Percentiles rank a stretch among this genome's conserved stretches.
phyloP scores from a whole-genome alignment of 192 early-diverging fungal genomes.

The Coemansia sp. region DNA sequence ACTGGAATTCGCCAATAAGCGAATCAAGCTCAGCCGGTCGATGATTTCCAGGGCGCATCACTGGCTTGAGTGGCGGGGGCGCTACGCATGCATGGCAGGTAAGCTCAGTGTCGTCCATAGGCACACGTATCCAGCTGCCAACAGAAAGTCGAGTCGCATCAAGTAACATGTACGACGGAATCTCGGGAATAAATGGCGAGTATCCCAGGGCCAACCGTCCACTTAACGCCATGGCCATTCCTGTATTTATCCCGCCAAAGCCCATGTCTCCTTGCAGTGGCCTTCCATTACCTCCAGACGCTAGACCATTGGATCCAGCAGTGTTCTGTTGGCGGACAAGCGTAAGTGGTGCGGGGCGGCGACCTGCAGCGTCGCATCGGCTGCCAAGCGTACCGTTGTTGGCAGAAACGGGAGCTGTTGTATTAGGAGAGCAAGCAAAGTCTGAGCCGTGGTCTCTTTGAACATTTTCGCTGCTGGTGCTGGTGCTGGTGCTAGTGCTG shows the following conservation, averaged over 20 bases:
- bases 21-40: constrained; percentile 53
- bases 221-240: constrained; percentile 12
- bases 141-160: constrained; percentile 41
- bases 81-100: constrained; percentile 49
- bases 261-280: constrained; percentile 1
- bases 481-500: not conserved
- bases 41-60: constrained; percentile 54
- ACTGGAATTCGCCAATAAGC: constrained; percentile 54
- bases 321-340: constrained; percentile 18
- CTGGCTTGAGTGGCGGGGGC: constrained; percentile 48
- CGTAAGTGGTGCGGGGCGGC: constrained; percentile 41
- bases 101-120: constrained; percentile 47
- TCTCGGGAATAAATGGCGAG: constrained; percentile 34
- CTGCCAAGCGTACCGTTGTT: not conserved
- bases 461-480: not conserved
- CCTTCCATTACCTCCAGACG: not conserved
- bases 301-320: not conserved
- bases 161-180: constrained; percentile 50
- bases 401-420: not conserved
- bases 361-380: constrained; percentile 5
- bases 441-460: not conserved
- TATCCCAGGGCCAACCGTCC: constrained; percentile 19
- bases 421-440: not conserved
- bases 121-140: constrained; percentile 49
- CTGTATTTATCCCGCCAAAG: constrained; percentile 9